These are phyloP conservation scores for Entomortierella parvispora DNA, from an alignment of 192 early-diverging fungal species.

Conservation along the genomic window DNA sequence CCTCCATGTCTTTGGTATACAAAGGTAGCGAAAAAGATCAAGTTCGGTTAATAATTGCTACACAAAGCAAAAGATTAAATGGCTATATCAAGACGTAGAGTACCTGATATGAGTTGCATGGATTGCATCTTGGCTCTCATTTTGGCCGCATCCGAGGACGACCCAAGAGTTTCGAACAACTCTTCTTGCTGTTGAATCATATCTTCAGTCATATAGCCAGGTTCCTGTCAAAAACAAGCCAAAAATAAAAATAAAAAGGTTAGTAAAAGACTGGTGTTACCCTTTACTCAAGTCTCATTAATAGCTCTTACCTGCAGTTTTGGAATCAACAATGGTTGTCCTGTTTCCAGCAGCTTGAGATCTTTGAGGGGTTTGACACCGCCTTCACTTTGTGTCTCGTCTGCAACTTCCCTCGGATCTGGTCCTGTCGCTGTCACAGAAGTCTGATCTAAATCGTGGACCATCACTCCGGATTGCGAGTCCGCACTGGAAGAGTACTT, in stretches of 20 bases:
- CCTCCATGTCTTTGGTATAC: slow-evolving; percentile 86
- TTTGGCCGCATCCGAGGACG: slow-evolving; percentile 73
- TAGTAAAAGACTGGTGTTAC: neutral
- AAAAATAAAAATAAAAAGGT: neutral
- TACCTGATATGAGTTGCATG: slow-evolving; percentile 75
- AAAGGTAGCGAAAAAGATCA: neutral
- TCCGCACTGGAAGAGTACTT: slow-evolving; percentile 61
- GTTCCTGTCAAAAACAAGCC: slow-evolving; percentile 57
- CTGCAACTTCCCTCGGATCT: slow-evolving; percentile 46
- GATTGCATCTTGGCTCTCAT: slow-evolving; percentile 83
- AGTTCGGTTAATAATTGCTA: no score
- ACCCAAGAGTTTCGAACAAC: slow-evolving; percentile 81
- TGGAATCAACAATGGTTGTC: slow-evolving; percentile 74
- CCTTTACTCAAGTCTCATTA: neutral
- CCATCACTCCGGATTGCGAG: slow-evolving; percentile 40
- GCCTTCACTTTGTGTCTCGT: slow-evolving; percentile 60
- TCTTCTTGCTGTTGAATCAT: slow-evolving; percentile 85
- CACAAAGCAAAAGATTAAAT: neutral
- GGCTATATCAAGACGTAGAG: neutral
- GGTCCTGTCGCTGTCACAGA: slow-evolving; percentile 26
- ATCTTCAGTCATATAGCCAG: slow-evolving; percentile 88
- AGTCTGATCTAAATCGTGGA: slow-evolving; percentile 21
- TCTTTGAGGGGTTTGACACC: slow-evolving; percentile 55
- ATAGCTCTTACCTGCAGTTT: slow-evolving; percentile 63
- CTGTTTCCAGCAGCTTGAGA: slow-evolving; percentile 65